Evolutionary conservation across 1,284 basidiomycete species (phyloP), one percentile per base, ranked within the genome.

Genomic region (Porogramme epimiltina): DNA sequence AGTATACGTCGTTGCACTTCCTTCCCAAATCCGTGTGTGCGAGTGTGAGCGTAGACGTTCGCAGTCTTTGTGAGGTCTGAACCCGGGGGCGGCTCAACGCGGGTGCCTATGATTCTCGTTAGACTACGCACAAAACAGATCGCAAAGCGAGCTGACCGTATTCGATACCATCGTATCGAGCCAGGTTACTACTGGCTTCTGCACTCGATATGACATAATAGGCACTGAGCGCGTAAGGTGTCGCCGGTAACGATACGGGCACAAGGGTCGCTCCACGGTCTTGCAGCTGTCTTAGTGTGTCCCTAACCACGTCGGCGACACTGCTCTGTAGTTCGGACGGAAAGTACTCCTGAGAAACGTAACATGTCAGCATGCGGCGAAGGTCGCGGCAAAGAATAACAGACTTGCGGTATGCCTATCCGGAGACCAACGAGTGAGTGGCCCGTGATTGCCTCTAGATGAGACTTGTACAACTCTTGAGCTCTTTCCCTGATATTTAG

Each of bases 141-240:
- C n/a, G 22, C 25, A 51, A 13, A 22, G 45, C 33, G 33, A 8
- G 60, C 71, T 45, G 43, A 84, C 87, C 89, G 61, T 84, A 87
- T 58, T 83, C 75, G 11, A 96, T 80, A 0, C 96, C 96, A 47
- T 96, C 93, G 68, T 90, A 99, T 31, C 94, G 78, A 1, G 91
- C 93, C 36, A 99, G 75, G 65, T 97, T 98, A 59, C 92, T 95
- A 59, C 91, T 91, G 0, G 95, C 96, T 66, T 99, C 97, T 0
- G 97, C 95, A 54, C 86, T 91, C 0, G 96, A 92, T 19, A 98
- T 79, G 11, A 98, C 91, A 65, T 99, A 99, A 75, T 99, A 99
- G 4, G 95, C 91, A 47, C 93, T 92, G 2, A 98, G 75, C 0
- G 93, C 91, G 61, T 89, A 89, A 1, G 73, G 74, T 0, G 92